Evolutionary conservation across 2,329 filamentous ascomycete species (phyloP).

Genomic region (Apiospora arundinis): DNA sequence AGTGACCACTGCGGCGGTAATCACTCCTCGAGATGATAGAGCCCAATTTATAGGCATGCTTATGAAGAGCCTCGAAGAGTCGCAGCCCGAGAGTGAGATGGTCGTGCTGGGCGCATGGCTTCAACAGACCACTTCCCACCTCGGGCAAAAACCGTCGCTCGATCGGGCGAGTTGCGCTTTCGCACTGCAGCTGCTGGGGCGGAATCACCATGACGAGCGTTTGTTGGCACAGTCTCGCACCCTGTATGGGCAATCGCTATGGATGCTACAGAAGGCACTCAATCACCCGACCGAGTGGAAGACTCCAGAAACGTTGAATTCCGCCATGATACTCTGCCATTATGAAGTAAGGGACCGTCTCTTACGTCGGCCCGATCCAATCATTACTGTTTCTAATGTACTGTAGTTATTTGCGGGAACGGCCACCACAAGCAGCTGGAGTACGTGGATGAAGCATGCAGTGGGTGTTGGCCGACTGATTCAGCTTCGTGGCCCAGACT

Average conservation of each 20-base stretch:
- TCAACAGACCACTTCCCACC: not conserved
- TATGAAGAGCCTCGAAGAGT: conserved; percentile 12
- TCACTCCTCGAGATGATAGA: conserved; percentile 3
- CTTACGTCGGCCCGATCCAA: not conserved
- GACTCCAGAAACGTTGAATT: conserved; percentile 21
- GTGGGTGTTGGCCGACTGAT: conserved; percentile 17
- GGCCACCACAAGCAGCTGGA: conserved; percentile 17
- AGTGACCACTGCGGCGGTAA: not conserved
- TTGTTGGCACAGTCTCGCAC: conserved; percentile 22
- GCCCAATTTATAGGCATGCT: conserved; percentile 22
- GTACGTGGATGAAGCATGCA: conserved; percentile 24
- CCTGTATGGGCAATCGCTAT: conserved; percentile 19
- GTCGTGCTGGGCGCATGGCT: conserved; percentile 7
- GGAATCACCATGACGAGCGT: conserved; percentile 18
- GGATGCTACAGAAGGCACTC: conserved; percentile 20
- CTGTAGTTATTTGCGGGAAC: conserved; percentile 23
- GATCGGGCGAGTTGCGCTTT: conserved; percentile 21
- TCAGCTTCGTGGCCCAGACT: conserved; percentile 21
- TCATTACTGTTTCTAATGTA: not conserved
- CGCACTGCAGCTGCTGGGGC: conserved; percentile 21
- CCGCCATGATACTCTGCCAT: conserved; percentile 6
- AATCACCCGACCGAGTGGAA: conserved; percentile 25
- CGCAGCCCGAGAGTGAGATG: conserved; percentile 11
- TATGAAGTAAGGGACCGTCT: conserved; percentile 2
- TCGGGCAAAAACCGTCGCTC: conserved; percentile 17